These are phyloP conservation scores for Candida wancherniae DNA, from an alignment of 805 yeast species.

Conservation along the genomic window DNA sequence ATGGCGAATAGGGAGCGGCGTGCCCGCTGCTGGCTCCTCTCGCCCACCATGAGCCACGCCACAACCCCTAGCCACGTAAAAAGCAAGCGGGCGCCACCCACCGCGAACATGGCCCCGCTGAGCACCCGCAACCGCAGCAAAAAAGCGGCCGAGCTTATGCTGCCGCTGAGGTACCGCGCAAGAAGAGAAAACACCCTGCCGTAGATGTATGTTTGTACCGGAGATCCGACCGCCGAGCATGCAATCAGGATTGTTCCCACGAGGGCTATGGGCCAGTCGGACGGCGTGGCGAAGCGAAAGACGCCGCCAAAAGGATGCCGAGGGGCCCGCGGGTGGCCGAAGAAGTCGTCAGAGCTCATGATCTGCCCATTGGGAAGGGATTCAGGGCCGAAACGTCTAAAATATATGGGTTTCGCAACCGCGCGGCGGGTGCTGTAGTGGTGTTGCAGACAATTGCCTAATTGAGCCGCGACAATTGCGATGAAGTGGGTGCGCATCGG, in stretches of 20 bases:
- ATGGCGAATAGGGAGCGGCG: slow-evolving; percentile 42
- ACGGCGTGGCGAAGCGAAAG: slow-evolving; percentile 10
- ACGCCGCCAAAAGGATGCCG: slow-evolving; percentile 6
- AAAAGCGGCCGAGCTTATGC: slow-evolving; percentile 21
- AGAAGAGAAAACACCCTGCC: slow-evolving; percentile 54
- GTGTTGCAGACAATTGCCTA: slow-evolving; percentile 10
- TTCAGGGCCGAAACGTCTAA: too few relatives aligned
- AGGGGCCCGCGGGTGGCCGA: too few relatives aligned
- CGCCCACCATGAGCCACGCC: slow-evolving; percentile 69
- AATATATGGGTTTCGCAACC: slow-evolving; percentile 9
- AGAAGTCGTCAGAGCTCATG: too few relatives aligned
- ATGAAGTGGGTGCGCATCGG: slow-evolving; percentile 1
- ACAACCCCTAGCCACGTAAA: slow-evolving; percentile 50
- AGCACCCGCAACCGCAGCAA: slow-evolving; percentile 21
- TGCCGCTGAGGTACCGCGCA: slow-evolving; percentile 25
- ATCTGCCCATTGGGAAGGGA: too few relatives aligned
- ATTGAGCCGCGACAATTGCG: slow-evolving; percentile 12
- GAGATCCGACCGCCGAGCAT: slow-evolving; percentile 53
- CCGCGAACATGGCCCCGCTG: slow-evolving; percentile 29
- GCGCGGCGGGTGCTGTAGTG: not conserved
- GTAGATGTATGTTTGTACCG: slow-evolving; percentile 57
- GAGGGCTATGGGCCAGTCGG: slow-evolving; percentile 9
- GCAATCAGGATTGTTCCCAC: slow-evolving; percentile 33
- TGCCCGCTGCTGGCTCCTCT: slow-evolving; percentile 56
- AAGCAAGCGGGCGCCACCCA: slow-evolving; percentile 29